phyloP scores from a whole-genome alignment of 2,329 filamentous ascomycete species.

The Cladosporium sp. region DNA sequence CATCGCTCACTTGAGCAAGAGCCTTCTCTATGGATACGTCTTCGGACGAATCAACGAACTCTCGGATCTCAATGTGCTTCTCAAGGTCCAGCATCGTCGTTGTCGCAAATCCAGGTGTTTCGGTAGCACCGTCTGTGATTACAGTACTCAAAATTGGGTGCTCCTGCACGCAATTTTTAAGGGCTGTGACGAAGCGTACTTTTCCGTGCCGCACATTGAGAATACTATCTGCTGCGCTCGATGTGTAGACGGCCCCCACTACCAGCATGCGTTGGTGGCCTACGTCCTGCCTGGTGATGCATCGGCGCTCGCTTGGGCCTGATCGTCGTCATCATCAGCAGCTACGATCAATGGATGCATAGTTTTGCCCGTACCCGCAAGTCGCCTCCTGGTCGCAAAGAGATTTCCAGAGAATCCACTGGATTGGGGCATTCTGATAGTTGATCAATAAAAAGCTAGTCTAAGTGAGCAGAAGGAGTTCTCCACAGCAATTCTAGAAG shows the following conservation, averaged over 20 bases:
- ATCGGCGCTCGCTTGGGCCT: conserved; percentile 39
- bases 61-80: conserved; percentile 34
- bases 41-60: conserved; percentile 12
- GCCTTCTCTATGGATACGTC: conserved; percentile 21
- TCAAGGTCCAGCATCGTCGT: conserved; percentile 31
- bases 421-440: too few relatives aligned
- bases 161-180: conserved; percentile 34
- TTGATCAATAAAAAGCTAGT: too few relatives aligned
- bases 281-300: conserved; percentile 36
- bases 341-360: neutral
- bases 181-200: conserved; percentile 15
- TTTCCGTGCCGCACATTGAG: conserved; percentile 16
- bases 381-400: neutral
- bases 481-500: too few relatives aligned
- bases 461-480: too few relatives aligned
- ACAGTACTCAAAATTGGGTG: conserved; percentile 36
- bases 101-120: conserved; percentile 32
- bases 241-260: conserved; percentile 32
- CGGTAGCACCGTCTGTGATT: conserved; percentile 32
- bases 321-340: neutral
- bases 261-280: conserved; percentile 37
- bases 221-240: conserved; percentile 12
- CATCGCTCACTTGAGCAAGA: conserved; percentile 30
- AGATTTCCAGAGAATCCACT: neutral
- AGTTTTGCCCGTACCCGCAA: neutral